A percentile compares a stretch with the other conserved stretches of the same genome.
phyloP scores from a whole-genome alignment of 208 protist species.

The Porcisia hertigi region DNA sequence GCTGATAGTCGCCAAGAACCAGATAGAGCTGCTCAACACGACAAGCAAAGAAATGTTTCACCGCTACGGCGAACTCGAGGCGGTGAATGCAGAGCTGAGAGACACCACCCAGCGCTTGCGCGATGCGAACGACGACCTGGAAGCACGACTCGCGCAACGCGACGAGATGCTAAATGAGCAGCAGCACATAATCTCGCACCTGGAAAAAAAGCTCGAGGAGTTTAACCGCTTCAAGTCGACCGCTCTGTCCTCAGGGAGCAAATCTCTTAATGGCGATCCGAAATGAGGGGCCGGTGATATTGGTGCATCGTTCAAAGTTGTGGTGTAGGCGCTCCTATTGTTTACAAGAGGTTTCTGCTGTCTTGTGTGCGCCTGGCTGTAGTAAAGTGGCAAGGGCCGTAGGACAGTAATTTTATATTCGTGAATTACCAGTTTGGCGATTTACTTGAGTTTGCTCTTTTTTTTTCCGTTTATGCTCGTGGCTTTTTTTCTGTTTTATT shows the following conservation, averaged over 20 bases:
- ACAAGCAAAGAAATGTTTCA: conserved; percentile 44
- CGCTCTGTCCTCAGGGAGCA: not conserved
- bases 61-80: conserved; percentile 50
- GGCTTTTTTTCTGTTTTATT: not conserved
- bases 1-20: conserved; percentile 49
- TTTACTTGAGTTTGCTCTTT: not conserved
- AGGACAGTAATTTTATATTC: not conserved
- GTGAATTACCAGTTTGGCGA: not conserved
- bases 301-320: not conserved
- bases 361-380: not conserved
- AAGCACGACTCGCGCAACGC: conserved; percentile 26
- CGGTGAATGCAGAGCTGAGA: conserved; percentile 43
- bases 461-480: not conserved
- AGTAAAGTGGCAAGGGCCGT: not conserved
- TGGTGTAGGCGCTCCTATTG: not conserved
- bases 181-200: conserved; percentile 47
- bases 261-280: conserved; percentile 4
- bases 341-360: not conserved
- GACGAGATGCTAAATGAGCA: conserved; percentile 47
- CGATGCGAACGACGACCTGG: conserved; percentile 43
- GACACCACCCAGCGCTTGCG: conserved; percentile 29
- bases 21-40: conserved; percentile 66
- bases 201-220: conserved; percentile 36
- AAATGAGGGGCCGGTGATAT: not conserved
- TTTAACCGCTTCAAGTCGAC: conserved; percentile 9